phyloP scores from a whole-genome alignment of 352 stramenopile genomes.

The Pythium plurisporium region DNA sequence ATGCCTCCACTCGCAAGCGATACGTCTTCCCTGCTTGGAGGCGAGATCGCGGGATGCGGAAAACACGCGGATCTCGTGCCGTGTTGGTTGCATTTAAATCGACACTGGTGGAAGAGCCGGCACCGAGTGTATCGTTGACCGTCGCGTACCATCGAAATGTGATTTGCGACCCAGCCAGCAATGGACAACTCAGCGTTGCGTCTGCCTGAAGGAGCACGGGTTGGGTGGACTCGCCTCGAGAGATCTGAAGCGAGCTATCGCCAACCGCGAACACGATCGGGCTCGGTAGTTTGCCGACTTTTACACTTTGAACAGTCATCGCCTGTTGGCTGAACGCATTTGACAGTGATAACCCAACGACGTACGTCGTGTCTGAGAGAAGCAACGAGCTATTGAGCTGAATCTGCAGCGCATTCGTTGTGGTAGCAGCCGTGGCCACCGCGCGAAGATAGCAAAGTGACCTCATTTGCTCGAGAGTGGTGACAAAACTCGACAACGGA shows the following conservation, averaged over 20 bases:
- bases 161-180: conserved; percentile 22
- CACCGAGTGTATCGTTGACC: neutral
- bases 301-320: conserved; percentile 23
- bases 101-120: neutral
- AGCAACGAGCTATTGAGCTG: conserved; percentile 43
- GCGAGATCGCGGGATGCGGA: conserved; percentile 34
- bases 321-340: conserved; percentile 54
- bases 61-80: conserved; percentile 58
- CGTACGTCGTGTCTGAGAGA: conserved; percentile 32
- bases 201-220: conserved; percentile 41
- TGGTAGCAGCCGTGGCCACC: conserved; percentile 26
- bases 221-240: conserved; percentile 26
- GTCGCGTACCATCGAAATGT: conserved; percentile 47
- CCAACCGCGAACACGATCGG: conserved; percentile 51
- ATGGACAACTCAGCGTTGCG: conserved; percentile 39
- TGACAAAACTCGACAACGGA: conserved; percentile 25
- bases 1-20: conserved; percentile 47
- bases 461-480: conserved; percentile 41
- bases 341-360: conserved; percentile 43
- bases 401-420: conserved; percentile 20
- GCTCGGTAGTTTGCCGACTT: conserved; percentile 36
- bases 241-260: conserved; percentile 29
- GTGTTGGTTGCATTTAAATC: conserved; percentile 46
- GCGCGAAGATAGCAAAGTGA: conserved; percentile 50
- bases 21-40: conserved; percentile 44